These are phyloP conservation scores for Ophiostoma sp. DNA, from an alignment of 2,329 filamentous ascomycete species.

Conservation along the genomic window DNA sequence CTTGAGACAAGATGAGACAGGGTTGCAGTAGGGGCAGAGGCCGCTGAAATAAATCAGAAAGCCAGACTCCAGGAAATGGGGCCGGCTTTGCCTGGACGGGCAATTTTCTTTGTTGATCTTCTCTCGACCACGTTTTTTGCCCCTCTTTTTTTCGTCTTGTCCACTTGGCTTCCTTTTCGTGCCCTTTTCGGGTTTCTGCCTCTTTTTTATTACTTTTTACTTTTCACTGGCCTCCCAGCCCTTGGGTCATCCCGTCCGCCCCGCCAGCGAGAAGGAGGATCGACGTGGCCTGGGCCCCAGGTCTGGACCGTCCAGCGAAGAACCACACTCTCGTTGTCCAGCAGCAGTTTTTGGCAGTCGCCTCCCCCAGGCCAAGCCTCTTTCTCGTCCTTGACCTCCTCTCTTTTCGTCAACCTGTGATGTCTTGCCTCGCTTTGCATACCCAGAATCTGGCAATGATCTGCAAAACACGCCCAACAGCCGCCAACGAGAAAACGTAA, in stretches of 20 bases:
- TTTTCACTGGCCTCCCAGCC: too few relatives aligned
- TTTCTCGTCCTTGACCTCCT: neutral
- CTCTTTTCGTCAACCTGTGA: neutral
- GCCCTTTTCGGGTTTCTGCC: neutral
- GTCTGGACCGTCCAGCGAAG: neutral
- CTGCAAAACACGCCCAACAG: neutral
- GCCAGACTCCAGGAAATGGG: neutral
- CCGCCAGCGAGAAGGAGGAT: neutral
- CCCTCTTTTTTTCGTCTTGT: neutral
- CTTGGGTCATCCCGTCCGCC: neutral
- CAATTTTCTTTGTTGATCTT: neutral
- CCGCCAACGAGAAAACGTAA: neutral
- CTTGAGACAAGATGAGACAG: constrained; percentile 1
- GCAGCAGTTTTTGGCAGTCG: neutral
- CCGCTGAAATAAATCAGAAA: neutral
- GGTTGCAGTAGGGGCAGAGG: neutral
- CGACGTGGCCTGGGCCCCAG: neutral
- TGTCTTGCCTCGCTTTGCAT: constrained; percentile 6
- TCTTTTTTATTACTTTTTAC: too few relatives aligned
- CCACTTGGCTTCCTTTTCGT: neutral
- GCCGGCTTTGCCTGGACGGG: neutral
- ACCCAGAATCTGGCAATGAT: neutral
- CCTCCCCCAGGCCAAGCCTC: neutral
- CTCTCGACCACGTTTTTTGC: constrained; percentile 2
- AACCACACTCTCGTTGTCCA: neutral